Base-by-base conservation (phyloP, 129 eudicot genomes). In the Tanacetum coccineum region DNA sequence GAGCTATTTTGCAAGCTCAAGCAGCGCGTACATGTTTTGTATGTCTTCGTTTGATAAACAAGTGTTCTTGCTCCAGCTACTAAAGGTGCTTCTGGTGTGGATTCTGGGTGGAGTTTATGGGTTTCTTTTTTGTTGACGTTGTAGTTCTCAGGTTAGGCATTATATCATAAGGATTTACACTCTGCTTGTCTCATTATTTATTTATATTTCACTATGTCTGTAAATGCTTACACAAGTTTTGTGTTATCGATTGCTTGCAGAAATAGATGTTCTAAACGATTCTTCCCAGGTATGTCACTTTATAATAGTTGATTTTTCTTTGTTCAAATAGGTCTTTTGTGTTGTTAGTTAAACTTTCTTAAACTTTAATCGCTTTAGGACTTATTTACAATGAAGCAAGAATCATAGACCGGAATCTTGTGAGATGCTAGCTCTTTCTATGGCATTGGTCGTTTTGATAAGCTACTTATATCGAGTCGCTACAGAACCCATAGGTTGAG, bases 361-460 rank as follows among this genome's bases (percentile, higher is more conserved):
- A 36, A 73, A 44, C 15, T 45, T 18, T 12, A 19, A 12, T 53
- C n/a, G n/a, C 22, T 72, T n/a, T 74, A 92, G 96, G 98, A 92
- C 70, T 81, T 92, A 80, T 92, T 92, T 63, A 89, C 88, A 25
- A 92, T 88, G 98, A 96, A 72, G 98, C 96, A 51, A 92, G 96
- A 71, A 92, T 88, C 67, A 82, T 95, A 75, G n/a, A n/a, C n/a
- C 98, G 95, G 3, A 96, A 92, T 86, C 95, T 92, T 32, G 88
- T 92, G 98, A 92, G 82, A 92, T 88, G 87, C 96, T 92, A 65
- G n/a, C n/a, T n/a, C n/a, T n/a, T n/a, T n/a, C n/a, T n/a, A n/a
- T n/a, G n/a, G n/a, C n/a, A n/a, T n/a, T n/a, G n/a, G n/a, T n/a
- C n/a, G n/a, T n/a, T n/a, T n/a, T n/a, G n/a, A n/a, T n/a, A 95